A percentile compares a stretch with the other conserved stretches of the same genome.
Evolutionary conservation across 2,329 filamentous ascomycete species (phyloP).

Genomic region (Berkeleyomyces basicola): DNA sequence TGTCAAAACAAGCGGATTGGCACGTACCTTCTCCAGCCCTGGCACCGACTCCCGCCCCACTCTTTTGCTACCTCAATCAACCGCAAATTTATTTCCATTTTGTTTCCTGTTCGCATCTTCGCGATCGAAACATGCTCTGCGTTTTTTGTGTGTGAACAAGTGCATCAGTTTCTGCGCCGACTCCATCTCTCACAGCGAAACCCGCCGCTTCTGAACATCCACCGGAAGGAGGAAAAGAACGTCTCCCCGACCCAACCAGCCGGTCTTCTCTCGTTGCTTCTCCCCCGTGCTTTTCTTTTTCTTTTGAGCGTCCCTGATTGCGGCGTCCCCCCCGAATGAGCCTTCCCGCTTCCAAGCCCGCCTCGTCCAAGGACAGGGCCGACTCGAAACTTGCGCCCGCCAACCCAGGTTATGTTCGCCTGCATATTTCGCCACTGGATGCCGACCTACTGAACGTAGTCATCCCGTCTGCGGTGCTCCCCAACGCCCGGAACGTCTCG

Average conservation of each 20-base stretch:
- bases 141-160: neutral
- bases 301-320: neutral
- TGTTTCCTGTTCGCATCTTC: neutral
- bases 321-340: conserved; percentile 1
- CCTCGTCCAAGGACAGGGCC: neutral
- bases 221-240: too few relatives aligned
- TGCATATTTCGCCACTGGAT: conserved; percentile 82
- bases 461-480: conserved; percentile 49
- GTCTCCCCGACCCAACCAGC: too few relatives aligned
- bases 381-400: conserved; percentile 1
- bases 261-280: neutral
- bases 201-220: too few relatives aligned
- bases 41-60: neutral
- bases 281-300: neutral
- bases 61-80: neutral
- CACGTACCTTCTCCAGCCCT: neutral
- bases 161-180: too few relatives aligned
- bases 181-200: too few relatives aligned
- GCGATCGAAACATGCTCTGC: neutral
- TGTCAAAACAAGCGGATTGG: neutral
- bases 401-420: conserved; percentile 19
- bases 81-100: conserved; percentile 3
- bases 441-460: conserved; percentile 55
- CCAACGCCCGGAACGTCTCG: conserved; percentile 62
- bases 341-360: conserved; percentile 2